phyloP scores from a whole-genome alignment of 2,329 filamentous ascomycete species.

The Knoxdaviesia proteae region DNA sequence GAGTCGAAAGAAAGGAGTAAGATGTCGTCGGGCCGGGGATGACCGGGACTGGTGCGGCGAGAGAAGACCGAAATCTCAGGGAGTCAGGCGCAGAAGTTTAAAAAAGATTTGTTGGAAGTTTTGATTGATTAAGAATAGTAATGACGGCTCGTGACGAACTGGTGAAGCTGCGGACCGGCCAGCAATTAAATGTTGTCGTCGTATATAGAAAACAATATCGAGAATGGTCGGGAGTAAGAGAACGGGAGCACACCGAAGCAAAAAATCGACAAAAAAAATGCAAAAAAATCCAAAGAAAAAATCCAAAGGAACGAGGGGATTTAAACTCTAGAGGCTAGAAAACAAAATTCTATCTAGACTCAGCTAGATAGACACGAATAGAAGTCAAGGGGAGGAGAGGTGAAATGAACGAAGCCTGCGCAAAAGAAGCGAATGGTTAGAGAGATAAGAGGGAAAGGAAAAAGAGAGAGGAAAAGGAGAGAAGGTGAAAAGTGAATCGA shows the following conservation, averaged over 20 bases:
- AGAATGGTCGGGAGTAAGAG: too few relatives aligned
- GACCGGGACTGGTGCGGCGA: too few relatives aligned
- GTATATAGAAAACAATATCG: too few relatives aligned
- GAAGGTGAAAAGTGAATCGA: not conserved
- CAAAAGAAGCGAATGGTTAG: not conserved
- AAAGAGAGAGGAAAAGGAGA: conserved; percentile 3
- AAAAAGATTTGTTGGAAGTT: not conserved
- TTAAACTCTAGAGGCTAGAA: not conserved
- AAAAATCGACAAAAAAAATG: conserved; percentile 5
- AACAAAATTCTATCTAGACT: too few relatives aligned
- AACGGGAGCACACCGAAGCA: conserved; percentile 2
- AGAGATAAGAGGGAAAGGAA: not conserved
- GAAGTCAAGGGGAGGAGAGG: too few relatives aligned
- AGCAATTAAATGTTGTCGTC: too few relatives aligned
- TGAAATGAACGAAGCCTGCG: too few relatives aligned
- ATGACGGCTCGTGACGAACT: too few relatives aligned
- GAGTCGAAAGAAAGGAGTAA: not conserved
- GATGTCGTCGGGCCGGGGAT: conserved; percentile 1
- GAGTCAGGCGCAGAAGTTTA: not conserved
- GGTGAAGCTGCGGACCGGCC: too few relatives aligned
- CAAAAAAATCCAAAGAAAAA: conserved; percentile 4
- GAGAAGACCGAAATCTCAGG: too few relatives aligned
- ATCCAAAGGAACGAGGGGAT: conserved; percentile 3
- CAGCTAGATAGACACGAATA: too few relatives aligned
- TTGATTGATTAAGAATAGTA: too few relatives aligned